Evolutionary conservation across 306 rosid genomes (phyloP).

Genomic region (Sesbania bispinosa): DNA sequence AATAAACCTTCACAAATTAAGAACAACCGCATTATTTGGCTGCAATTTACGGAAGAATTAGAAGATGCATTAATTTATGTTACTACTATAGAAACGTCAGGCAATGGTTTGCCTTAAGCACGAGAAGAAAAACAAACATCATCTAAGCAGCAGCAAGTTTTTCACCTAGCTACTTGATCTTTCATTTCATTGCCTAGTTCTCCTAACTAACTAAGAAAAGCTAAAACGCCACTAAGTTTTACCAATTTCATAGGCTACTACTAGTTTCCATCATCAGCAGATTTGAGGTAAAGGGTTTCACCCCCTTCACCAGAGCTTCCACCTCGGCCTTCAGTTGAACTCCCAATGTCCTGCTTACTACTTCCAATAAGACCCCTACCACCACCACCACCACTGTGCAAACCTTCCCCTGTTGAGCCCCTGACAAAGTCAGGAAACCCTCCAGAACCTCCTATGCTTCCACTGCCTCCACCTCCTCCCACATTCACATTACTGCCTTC

Average conservation of each 20-base stretch:
- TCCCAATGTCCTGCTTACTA: slow-evolving; percentile 77
- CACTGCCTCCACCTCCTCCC: slow-evolving; percentile 58
- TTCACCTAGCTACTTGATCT: slow-evolving; percentile 12
- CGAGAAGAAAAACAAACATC: slow-evolving; percentile 27
- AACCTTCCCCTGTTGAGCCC: slow-evolving; percentile 47
- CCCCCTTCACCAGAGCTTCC: slow-evolving; percentile 79
- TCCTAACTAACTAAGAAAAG: slow-evolving; percentile 33
- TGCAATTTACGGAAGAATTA: neutral
- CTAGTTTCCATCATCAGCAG: slow-evolving; percentile 63
- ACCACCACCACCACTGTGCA: slow-evolving; percentile 44
- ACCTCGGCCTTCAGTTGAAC: slow-evolving; percentile 62
- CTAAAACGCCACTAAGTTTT: too few relatives aligned
- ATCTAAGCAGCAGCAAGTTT: slow-evolving; percentile 10
- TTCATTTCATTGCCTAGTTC: slow-evolving; percentile 29
- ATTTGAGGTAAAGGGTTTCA: slow-evolving; percentile 74
- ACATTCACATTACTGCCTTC: slow-evolving; percentile 54
- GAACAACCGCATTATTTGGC: neutral
- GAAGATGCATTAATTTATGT: slow-evolving; percentile 29
- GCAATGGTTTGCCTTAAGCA: slow-evolving; percentile 13
- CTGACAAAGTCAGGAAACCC: slow-evolving; percentile 76
- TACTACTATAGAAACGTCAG: slow-evolving; percentile 3
- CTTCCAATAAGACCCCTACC: slow-evolving; percentile 57
- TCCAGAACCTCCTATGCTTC: slow-evolving; percentile 48
- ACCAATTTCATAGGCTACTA: neutral
- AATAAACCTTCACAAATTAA: neutral